phyloP scores from a whole-genome alignment of 345 rosid genomes.

The Camelina sativa region DNA sequence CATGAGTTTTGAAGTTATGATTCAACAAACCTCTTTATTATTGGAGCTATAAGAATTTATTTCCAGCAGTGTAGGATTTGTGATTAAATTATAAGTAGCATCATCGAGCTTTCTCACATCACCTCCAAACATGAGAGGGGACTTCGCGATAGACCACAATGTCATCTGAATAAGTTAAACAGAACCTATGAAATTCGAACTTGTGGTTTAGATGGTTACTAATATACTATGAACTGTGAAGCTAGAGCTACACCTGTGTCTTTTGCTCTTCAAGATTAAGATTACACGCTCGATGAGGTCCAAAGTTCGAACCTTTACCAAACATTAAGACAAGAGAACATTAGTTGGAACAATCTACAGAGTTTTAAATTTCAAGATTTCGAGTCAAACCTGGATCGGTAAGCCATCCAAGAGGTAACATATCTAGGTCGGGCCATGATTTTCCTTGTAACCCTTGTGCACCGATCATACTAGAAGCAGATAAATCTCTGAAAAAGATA shows the following conservation, averaged over 20 bases:
- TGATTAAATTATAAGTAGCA: constrained; percentile 61
- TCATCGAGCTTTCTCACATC: constrained; percentile 77
- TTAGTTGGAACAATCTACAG: neutral
- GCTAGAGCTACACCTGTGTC: constrained; percentile 63
- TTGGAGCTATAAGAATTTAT: constrained; percentile 73
- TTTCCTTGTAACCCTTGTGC: constrained; percentile 65
- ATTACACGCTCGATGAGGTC: constrained; percentile 75
- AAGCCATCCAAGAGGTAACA: constrained; percentile 95
- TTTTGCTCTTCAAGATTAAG: constrained; percentile 71
- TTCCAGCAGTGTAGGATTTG: constrained; percentile 73
- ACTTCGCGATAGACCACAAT: constrained; percentile 90
- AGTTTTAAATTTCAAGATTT: neutral
- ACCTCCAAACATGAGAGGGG: constrained; percentile 97
- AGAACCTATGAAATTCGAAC: constrained; percentile 6
- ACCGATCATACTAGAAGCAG: constrained; percentile 71
- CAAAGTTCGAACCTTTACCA: constrained; percentile 62
- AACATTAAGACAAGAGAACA: constrained; percentile 18
- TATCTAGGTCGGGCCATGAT: constrained; percentile 95
- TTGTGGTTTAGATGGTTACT: neutral
- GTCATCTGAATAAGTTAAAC: constrained; percentile 67
- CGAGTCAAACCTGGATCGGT: constrained; percentile 68
- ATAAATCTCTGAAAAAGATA: constrained; percentile 59
- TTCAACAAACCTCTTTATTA: constrained; percentile 69
- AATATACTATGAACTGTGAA: neutral
- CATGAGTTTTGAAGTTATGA: constrained; percentile 12